These are phyloP conservation scores for Orbilia oligospora DNA, from an alignment of 2,329 filamentous ascomycete species.

Conservation along the genomic window DNA sequence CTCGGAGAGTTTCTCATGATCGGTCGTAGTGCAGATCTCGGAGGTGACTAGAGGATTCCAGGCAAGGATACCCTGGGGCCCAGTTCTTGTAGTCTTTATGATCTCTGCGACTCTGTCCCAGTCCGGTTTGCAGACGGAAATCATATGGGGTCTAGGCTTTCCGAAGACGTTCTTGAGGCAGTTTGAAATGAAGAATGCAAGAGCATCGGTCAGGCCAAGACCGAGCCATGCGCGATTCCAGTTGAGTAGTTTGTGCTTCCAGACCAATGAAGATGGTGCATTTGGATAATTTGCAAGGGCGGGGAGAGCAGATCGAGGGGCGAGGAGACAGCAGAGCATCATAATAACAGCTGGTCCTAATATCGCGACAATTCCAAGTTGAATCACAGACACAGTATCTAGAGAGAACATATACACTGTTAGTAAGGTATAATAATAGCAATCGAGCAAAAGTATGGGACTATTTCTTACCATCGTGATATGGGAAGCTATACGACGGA, in stretches of 20 bases:
- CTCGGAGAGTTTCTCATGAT: constrained; percentile 77
- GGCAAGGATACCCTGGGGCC: constrained; percentile 69
- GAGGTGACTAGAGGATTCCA: constrained; percentile 80
- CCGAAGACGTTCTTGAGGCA: constrained; percentile 84
- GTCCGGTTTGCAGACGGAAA: constrained; percentile 83
- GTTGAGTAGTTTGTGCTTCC: constrained; percentile 90
- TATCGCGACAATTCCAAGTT: constrained; percentile 42
- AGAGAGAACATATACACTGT: not conserved
- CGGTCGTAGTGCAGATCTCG: constrained; percentile 79
- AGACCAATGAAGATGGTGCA: constrained; percentile 76
- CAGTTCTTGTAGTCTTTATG: constrained; percentile 74
- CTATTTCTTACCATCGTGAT: constrained; percentile 50
- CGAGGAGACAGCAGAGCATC: constrained; percentile 45
- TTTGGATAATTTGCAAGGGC: constrained; percentile 39
- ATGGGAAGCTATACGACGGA: constrained; percentile 57
- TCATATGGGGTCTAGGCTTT: constrained; percentile 76
- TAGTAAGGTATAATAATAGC: not conserved
- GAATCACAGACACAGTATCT: constrained; percentile 50
- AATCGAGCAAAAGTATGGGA: not conserved
- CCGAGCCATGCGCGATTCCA: constrained; percentile 88
- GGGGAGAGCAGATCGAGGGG: constrained; percentile 47
- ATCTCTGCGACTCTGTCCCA: constrained; percentile 74
- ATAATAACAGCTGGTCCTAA: constrained; percentile 41
- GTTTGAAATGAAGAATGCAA: constrained; percentile 84
- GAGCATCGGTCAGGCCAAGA: constrained; percentile 78